Evolutionary conservation across 805 yeast species (phyloP), one percentile per base, ranked within the genome.

Genomic region (Phaffomyces thermotolerans): DNA sequence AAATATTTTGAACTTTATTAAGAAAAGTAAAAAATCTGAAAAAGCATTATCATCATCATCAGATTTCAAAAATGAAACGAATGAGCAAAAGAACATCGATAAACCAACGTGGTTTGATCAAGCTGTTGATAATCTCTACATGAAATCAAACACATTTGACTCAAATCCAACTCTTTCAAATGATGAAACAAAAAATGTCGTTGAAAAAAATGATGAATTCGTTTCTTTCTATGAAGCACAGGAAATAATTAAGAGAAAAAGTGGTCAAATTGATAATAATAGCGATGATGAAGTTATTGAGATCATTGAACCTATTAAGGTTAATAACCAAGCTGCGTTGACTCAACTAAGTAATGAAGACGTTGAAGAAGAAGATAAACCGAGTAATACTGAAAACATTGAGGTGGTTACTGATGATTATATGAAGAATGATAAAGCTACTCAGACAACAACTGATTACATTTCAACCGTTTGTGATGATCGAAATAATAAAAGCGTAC

Each of bases 141-240:
- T 8, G 34, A 32, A n/a, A 27, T 27, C 29, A 30, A 30, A 13
- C 10, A 29, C n/a, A 5, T 17, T 23, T 17, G 18, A 4, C 8
- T 13, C 12, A 17, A 10, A 8, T 33, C 13, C 35, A 33, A 18
- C 14, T 6, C 6, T 4, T n/a, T 30, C 32, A 12, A 33, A 33
- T 33, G 12, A 31, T 15, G 18, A 10, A 7, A 17, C 9, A 5
- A 18, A 5, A 10, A 17, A 15, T 9, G 24, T 8, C 9, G 24
- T 10, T 12, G 20, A 34, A 7, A 22, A 20, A 44, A 62, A 63
- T 36, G 72, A 69, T 1, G 81, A 81, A 0, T 55, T 79, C 39
- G 65, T 77, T 5, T 63, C 79, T 0, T 77, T 77, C 73, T 58
- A 60, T 35, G 79, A 75, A 44, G 73, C 76, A 1, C 65, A 65